These are phyloP conservation scores for Heterobasidion occidentale DNA, from an alignment of 1,284 basidiomycete genomes.

Conservation along the genomic window DNA sequence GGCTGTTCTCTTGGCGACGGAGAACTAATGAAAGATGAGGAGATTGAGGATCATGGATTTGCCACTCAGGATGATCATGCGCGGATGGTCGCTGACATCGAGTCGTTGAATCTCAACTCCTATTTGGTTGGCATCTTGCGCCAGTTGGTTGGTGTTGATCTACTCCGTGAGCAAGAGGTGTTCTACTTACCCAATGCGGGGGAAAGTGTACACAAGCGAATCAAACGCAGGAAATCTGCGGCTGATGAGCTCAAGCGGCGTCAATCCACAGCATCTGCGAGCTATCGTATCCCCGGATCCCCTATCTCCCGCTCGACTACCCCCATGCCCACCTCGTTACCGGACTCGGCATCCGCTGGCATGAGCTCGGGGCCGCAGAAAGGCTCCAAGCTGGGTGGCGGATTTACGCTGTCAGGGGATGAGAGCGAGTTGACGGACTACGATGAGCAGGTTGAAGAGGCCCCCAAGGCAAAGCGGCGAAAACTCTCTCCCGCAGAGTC, in stretches of 20 bases:
- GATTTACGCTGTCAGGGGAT: not conserved
- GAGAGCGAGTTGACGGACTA: not conserved
- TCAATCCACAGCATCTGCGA: not conserved
- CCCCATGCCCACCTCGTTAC: no score
- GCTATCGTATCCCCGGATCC: not conserved
- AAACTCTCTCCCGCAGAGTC: not conserved
- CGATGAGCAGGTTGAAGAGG: not conserved
- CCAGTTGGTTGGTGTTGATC: conserved; percentile 52
- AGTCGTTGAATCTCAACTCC: conserved; percentile 38
- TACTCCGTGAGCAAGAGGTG: conserved; percentile 53
- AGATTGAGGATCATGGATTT: conserved; percentile 51
- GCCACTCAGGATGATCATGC: conserved; percentile 41
- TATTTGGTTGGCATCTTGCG: conserved; percentile 48
- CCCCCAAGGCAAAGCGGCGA: not conserved
- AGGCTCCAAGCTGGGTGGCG: not conserved
- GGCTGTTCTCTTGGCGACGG: conserved; percentile 52
- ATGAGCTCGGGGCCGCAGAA: not conserved
- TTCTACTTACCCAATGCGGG: conserved; percentile 44
- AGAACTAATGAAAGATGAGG: conserved; percentile 48
- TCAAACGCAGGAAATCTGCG: not conserved
- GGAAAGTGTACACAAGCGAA: not conserved
- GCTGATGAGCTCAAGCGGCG: not conserved
- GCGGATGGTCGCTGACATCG: conserved; percentile 40
- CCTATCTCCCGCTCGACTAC: not conserved
- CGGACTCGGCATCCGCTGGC: not conserved